These are phyloP conservation scores for Pyracantha coccinea DNA, from an alignment of 331 rosid genomes.

Conservation along the genomic window DNA sequence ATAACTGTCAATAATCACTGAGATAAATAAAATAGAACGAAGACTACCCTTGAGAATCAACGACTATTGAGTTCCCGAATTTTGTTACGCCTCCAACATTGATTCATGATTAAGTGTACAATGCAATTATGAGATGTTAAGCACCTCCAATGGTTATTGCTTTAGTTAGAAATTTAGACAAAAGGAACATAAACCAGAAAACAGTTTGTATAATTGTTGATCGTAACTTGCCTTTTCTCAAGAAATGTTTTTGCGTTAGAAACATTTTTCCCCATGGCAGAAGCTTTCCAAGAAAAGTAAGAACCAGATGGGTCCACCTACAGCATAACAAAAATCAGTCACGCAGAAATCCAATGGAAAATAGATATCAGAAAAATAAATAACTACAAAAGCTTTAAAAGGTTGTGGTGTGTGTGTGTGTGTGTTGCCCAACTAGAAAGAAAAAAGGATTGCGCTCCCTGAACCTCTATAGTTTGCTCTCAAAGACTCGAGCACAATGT, in stretches of 20 bases:
- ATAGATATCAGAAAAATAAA: background rate
- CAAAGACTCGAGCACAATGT: background rate
- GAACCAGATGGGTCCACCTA: constrained; percentile 96
- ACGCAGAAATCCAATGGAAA: background rate
- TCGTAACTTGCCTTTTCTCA: constrained; percentile 64
- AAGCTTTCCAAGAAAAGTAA: constrained; percentile 92
- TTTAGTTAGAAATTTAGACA: background rate
- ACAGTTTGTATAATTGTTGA: background rate
- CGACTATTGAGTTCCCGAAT: background rate
- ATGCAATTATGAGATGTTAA: background rate
- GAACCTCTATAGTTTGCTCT: background rate
- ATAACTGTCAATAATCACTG: background rate
- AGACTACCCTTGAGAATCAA: background rate
- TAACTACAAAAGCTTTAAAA: background rate
- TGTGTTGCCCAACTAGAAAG: background rate
- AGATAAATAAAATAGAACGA: background rate
- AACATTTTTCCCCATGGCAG: constrained; percentile 95
- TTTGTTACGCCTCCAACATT: background rate
- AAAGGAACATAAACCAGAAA: background rate
- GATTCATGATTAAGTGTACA: background rate
- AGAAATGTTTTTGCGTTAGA: constrained; percentile 87
- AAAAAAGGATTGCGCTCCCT: too few relatives aligned
- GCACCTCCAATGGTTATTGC: background rate
- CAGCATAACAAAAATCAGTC: constrained; percentile 1
- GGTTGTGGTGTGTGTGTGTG: background rate